Evolutionary conservation across 192 early-diverging fungal species (phyloP).

Genomic region (Funneliformis mosseae): DNA sequence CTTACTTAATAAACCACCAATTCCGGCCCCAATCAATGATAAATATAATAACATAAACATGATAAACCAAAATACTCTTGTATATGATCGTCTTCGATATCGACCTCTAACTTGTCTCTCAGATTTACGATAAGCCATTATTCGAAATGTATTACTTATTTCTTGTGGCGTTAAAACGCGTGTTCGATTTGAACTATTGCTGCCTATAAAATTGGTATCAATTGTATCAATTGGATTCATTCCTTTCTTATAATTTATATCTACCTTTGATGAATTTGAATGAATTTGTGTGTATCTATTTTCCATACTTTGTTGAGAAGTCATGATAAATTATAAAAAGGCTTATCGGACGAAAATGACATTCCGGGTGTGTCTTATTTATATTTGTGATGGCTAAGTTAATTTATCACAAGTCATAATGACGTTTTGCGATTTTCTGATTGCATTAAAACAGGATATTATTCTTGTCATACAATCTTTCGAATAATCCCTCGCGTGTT

Average conservation of each 20-base stretch:
- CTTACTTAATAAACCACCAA: conserved; percentile 11
- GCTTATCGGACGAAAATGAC: too few relatives aligned
- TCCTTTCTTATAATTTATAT: not conserved
- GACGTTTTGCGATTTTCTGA: too few relatives aligned
- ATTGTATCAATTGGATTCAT: not conserved
- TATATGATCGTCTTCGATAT: conserved; percentile 12
- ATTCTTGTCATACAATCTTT: too few relatives aligned
- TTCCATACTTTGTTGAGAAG: not conserved
- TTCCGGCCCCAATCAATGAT: conserved; percentile 17
- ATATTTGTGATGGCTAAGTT: too few relatives aligned
- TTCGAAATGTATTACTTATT: conserved; percentile 8
- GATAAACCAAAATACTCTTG: conserved; percentile 10
- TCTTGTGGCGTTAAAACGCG: conserved; percentile 13
- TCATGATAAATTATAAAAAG: not conserved
- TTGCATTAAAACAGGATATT: too few relatives aligned
- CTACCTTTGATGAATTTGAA: not conserved
- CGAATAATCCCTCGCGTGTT: too few relatives aligned
- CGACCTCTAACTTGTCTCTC: conserved; percentile 13
- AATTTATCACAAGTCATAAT: too few relatives aligned
- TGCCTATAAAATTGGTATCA: too few relatives aligned
- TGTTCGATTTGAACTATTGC: not conserved
- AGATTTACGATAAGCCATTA: conserved; percentile 19
- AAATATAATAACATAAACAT: conserved; percentile 27
- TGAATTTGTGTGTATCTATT: not conserved
- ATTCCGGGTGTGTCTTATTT: too few relatives aligned